Conservation (phyloP, 2,329 filamentous ascomycete species). For the Colletotrichum aenigma region DNA sequence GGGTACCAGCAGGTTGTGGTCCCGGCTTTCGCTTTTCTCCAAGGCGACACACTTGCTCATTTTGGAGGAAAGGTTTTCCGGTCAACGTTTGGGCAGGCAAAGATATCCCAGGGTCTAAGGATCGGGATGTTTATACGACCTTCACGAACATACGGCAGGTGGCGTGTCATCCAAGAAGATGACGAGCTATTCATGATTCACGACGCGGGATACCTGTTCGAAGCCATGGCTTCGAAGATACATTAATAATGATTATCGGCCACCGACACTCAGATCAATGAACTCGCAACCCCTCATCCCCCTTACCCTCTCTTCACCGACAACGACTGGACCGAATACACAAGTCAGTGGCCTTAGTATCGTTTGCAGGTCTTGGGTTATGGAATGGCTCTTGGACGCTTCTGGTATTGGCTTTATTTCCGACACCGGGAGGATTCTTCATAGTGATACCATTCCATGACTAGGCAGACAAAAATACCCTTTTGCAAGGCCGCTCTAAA, state of each 20-base stretch:
- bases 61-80: constrained; percentile 17
- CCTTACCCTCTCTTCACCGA: background rate
- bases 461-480: constrained; percentile 2
- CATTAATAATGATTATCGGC: constrained; percentile 20
- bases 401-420: constrained; percentile 4
- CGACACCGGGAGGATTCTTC: constrained; percentile 4
- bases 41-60: constrained; percentile 1
- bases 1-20: background rate
- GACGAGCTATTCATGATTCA: constrained; percentile 12
- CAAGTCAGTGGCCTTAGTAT: background rate
- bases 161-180: background rate
- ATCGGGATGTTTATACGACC: constrained; percentile 8
- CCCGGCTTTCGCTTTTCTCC: background rate
- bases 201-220: constrained; percentile 21
- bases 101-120: constrained; percentile 8
- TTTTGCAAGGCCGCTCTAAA: constrained; percentile 14
- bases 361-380: constrained; percentile 6
- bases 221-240: constrained; percentile 17
- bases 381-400: constrained; percentile 1
- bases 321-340: constrained; percentile 9
- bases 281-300: background rate
- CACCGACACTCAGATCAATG: constrained; percentile 3
- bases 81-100: constrained; percentile 19
- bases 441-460: constrained; percentile 12
- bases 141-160: constrained; percentile 17